Evolutionary conservation across 2,329 filamentous ascomycete species (phyloP), one percentile per base, ranked within the genome.

Genomic region (Hirsutella rhossiliensis): DNA sequence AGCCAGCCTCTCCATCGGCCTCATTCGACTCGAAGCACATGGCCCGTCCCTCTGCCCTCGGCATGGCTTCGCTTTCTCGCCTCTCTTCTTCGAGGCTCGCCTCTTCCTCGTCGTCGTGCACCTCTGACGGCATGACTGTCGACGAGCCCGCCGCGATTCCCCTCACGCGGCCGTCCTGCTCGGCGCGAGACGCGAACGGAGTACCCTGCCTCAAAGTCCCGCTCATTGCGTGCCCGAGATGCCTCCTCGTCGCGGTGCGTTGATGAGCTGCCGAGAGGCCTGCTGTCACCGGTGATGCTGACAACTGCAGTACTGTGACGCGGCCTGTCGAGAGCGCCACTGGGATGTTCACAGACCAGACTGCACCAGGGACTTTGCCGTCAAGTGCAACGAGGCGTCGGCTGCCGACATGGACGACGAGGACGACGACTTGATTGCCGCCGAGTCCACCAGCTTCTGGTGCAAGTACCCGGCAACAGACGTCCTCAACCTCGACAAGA

Each of bases 401-500:
- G 23, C 9, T 5, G 23, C 23, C 20, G 3, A 30, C 36, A 3
- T 17, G 30, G n/a, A n/a, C 7, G 15, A 17, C 11, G 2, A 27
- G 23, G 18, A 30, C 45, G 12, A 17, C 31, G 2, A 37, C 9
- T 37, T 17, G 23, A 27, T 27, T 2, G 6, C 23, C 2, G 23
- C 23, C 13, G 37, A 19, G 9, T 3, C 5, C 13, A 7, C 4
- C 2, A 38, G 18, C 4, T 50, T 46, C 32, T 59, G 53, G 54
- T 41, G 42, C 28, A 43, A 39, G 4, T 50, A 53, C 13, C 43
- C 52, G 2, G 54, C 57, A 7, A 50, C 49, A 0, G 57, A 60
- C 43, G 37, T 59, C 2, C 31, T 60, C 20, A 52, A 54, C n/a
- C 30, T 60, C 2, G 47, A 48, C 11, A 51, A 51, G 32, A 54